Base-by-base conservation (phyloP, 352 stramenopile genomes). In the Phytophthora pseudosyringae region DNA sequence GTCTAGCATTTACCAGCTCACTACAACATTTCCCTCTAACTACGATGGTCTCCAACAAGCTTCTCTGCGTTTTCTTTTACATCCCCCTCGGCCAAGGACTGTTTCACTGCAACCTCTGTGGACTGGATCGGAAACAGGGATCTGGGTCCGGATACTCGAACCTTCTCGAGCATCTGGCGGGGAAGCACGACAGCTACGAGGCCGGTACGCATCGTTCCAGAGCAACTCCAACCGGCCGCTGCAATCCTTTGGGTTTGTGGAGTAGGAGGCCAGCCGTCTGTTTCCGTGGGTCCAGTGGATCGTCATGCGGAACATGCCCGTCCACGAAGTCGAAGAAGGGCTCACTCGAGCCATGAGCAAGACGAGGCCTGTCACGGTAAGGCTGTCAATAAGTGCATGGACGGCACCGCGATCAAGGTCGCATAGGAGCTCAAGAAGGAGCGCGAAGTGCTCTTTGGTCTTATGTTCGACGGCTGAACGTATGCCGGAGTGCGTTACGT, bases 221-320 rank as follows among this genome's bases (percentile, higher is more conserved):
- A 38, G 26, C 12, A 50, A 21, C 25, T 49, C 38, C 1, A 29
- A 13, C 33, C 7, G 21, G 0, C 15, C 54, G 29, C 39, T 58
- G 2, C 36, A 53, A 46, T 3, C 16, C 11, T 58, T 45, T 39
- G 57, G 58, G 0, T 59, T 66, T 16, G 32, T 66, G 4, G 8
- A 6, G n/a, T n/a, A n/a, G n/a, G n/a, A n/a, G n/a, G n/a, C 15
- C 0, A 59, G 21, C 11, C n/a, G 58, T 44, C 26, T 65, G 3
- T 58, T 65, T 21, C 46, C 53, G 47, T 65, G 57, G 39, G 53
- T 65, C 12, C 57, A 46, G 21, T 58, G 35, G 56, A 18, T 56
- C 18, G 38, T 64, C 45, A 33, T 18, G 45, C 15, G 36, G 33
- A 63, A 55, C 35, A 56, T 63, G 21, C 21, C 21, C 21, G 2